phyloP scores from a whole-genome alignment of 176 grass and related monocot genomes.

The Cenchrus fungigraminus region DNA sequence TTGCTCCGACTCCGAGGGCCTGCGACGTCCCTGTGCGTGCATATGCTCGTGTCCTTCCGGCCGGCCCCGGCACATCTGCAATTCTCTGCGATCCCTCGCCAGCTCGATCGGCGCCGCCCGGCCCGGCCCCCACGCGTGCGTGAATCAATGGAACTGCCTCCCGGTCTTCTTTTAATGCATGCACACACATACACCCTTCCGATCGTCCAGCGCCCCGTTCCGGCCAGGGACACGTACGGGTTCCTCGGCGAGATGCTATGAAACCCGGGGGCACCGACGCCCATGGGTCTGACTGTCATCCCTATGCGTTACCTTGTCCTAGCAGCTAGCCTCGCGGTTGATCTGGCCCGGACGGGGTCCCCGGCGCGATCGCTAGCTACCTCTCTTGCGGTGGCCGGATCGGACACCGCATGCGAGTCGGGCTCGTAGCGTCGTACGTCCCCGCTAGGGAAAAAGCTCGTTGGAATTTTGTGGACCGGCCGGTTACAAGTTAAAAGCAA shows the following conservation, averaged over 20 bases:
- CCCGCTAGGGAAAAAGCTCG: background rate
- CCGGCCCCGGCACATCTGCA: constrained; percentile 9
- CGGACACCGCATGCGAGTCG: background rate
- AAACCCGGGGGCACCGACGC: too few relatives aligned
- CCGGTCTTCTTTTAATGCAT: constrained; percentile 28
- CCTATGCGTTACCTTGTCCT: too few relatives aligned
- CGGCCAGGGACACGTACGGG: constrained; percentile 8
- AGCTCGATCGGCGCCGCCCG: background rate
- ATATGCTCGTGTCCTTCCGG: constrained; percentile 35
- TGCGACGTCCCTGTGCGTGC: constrained; percentile 17
- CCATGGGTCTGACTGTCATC: too few relatives aligned
- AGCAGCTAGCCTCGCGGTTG: background rate
- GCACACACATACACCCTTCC: background rate
- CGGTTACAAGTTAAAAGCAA: background rate
- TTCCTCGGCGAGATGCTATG: background rate
- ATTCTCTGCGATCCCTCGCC: background rate
- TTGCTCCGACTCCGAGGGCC: background rate
- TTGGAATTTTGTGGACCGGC: background rate
- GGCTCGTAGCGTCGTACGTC: background rate
- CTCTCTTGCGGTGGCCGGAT: background rate
- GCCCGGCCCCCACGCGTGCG: constrained; percentile 15
- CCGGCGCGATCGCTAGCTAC: background rate
- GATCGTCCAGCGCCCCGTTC: background rate
- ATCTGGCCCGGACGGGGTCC: too few relatives aligned
- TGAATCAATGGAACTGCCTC: background rate